phyloP scores from a whole-genome alignment of 768 basidiomycete genomes.

The Tubosaeta sp. region DNA sequence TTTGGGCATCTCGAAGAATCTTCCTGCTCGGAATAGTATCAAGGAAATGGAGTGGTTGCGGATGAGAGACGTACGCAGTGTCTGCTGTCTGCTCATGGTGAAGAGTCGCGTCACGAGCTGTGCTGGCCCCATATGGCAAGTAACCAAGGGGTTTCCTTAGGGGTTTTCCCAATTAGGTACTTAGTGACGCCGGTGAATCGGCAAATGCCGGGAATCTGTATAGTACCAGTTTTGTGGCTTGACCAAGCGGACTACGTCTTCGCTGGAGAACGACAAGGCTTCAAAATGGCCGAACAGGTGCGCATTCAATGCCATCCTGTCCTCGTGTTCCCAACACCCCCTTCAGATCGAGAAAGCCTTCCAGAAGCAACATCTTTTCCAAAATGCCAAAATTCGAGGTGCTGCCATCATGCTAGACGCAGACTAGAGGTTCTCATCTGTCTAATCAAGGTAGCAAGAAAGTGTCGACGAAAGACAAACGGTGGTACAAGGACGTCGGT shows the following conservation, averaged over 20 bases:
- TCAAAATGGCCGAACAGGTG: constrained; percentile 62
- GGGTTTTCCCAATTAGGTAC: too few relatives aligned
- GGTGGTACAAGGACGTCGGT: constrained; percentile 99
- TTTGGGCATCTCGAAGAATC: constrained; percentile 73
- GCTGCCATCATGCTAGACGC: constrained; percentile 30
- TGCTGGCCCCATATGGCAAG: neutral
- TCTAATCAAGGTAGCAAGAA: constrained; percentile 68
- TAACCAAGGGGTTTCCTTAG: too few relatives aligned
- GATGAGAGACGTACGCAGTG: constrained; percentile 46
- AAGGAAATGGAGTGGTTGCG: neutral
- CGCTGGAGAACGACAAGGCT: constrained; percentile 7
- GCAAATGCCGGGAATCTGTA: constrained; percentile 37
- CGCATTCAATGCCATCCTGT: constrained; percentile 11
- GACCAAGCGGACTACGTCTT: constrained; percentile 1
- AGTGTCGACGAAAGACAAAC: constrained; percentile 88
- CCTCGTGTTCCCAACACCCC: neutral
- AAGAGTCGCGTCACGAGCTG: constrained; percentile 1
- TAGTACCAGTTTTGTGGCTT: constrained; percentile 40
- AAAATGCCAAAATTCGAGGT: constrained; percentile 93
- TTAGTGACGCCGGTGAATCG: constrained; percentile 11
- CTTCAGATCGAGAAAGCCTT: constrained; percentile 90
- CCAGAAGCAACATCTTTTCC: constrained; percentile 98
- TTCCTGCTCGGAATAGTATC: constrained; percentile 40
- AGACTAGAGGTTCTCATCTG: constrained; percentile 8
- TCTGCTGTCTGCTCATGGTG: constrained; percentile 69